Evolutionary conservation across 106 monocot genomes (phyloP).

Genomic region (Agapanthus africanus): DNA sequence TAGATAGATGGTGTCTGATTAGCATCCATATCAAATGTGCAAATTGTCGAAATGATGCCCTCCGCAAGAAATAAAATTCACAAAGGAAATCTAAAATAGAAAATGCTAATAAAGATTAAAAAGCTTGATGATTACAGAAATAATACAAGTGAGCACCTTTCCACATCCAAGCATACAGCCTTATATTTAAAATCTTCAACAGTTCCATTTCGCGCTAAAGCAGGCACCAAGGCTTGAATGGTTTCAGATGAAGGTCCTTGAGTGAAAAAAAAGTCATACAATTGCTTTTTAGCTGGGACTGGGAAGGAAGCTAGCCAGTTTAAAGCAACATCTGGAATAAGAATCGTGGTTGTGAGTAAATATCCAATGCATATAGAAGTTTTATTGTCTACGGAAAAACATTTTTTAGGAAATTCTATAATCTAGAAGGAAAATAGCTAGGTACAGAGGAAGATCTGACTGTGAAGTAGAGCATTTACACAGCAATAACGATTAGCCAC

Average conservation of each 20-base stretch:
- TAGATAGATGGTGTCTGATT: too few species aligned
- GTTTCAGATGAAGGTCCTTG: conserved; percentile 60
- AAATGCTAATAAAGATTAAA: not conserved
- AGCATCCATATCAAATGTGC: too few species aligned
- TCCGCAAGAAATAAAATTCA: not conserved
- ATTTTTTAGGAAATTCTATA: too few species aligned
- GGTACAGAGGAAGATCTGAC: too few species aligned
- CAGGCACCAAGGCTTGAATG: conserved; percentile 58
- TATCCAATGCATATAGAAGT: too few species aligned
- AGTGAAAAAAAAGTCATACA: conserved; percentile 88
- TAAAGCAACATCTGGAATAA: conserved; percentile 69
- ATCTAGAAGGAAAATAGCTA: too few species aligned
- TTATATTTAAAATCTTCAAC: conserved; percentile 31
- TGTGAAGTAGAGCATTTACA: too few species aligned
- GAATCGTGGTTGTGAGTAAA: too few species aligned
- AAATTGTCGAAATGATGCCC: too few species aligned
- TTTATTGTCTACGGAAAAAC: too few species aligned
- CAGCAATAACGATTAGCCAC: too few species aligned
- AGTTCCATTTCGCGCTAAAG: conserved; percentile 29
- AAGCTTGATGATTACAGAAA: conserved; percentile 2
- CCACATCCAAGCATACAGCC: conserved; percentile 47
- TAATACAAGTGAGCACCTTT: conserved; percentile 49
- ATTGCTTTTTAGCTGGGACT: conserved; percentile 31
- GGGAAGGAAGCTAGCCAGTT: conserved; percentile 64
- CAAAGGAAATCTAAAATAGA: not conserved